These are phyloP conservation scores for Microthyrium microscopicum DNA, from an alignment of 2,329 filamentous ascomycete genomes.

Conservation along the genomic window DNA sequence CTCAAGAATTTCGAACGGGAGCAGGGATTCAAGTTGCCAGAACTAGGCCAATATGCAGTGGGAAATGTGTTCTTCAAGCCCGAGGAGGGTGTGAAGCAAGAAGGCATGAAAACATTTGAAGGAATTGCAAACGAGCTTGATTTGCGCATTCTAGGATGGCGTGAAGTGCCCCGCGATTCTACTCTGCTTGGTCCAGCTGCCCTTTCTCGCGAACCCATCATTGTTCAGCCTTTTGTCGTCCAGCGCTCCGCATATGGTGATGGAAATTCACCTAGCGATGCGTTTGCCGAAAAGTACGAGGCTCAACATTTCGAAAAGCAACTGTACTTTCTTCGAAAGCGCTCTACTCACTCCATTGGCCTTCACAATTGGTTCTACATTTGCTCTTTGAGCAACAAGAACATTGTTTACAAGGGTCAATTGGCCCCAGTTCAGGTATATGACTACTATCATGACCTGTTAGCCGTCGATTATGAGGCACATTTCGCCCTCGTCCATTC, in stretches of 20 bases:
- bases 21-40: conserved; percentile 72
- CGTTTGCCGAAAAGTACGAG: conserved; percentile 67
- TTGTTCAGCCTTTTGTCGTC: conserved; percentile 90
- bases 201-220: conserved; percentile 82
- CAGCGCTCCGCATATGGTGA: conserved; percentile 69
- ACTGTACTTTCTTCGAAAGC: conserved; percentile 87
- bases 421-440: conserved; percentile 89
- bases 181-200: conserved; percentile 84
- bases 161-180: conserved; percentile 86
- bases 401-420: conserved; percentile 98
- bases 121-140: conserved; percentile 78
- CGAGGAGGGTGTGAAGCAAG: conserved; percentile 72
- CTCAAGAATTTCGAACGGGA: conserved; percentile 95
- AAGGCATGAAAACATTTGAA: conserved; percentile 87
- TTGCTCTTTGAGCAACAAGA: conserved; percentile 91
- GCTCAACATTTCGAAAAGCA: conserved; percentile 79
- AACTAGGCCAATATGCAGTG: conserved; percentile 83
- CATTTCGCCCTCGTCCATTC: conserved; percentile 96
- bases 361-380: conserved; percentile 98
- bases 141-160: conserved; percentile 86
- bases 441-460: conserved; percentile 92
- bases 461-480: conserved; percentile 92
- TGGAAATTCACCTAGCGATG: conserved; percentile 60
- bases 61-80: conserved; percentile 99
- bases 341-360: conserved; percentile 83